phyloP scores from a whole-genome alignment of 177 flowering plant species.

The Vitis hybrid region DNA sequence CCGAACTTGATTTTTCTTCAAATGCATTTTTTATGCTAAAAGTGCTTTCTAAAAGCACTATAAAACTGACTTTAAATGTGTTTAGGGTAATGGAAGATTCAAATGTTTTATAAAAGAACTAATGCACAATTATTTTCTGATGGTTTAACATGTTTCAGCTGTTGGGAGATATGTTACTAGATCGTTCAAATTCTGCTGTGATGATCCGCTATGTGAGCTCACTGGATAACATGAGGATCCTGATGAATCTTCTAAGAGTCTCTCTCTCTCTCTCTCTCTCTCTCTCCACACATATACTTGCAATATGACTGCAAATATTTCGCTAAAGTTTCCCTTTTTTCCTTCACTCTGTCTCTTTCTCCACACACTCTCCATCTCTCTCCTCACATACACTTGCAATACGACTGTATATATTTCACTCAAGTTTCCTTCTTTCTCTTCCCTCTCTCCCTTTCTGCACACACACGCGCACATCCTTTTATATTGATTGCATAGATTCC shows the following conservation, averaged over 20 bases:
- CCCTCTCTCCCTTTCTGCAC: too few species aligned
- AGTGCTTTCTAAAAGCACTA: too few species aligned
- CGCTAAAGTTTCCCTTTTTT: too few species aligned
- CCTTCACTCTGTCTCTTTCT: too few species aligned
- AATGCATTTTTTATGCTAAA: too few species aligned
- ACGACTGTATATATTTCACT: too few species aligned
- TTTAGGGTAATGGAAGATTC: background rate
- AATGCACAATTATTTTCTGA: background rate
- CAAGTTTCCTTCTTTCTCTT: too few species aligned
- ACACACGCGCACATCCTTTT: too few species aligned
- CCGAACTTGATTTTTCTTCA: too few species aligned
- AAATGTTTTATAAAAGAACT: background rate
- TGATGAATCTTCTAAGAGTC: conserved; percentile 23
- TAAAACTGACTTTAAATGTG: background rate
- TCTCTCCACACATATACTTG: background rate
- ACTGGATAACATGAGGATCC: conserved; percentile 19
- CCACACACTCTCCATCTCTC: background rate
- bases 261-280: background rate
- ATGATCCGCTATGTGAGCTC: conserved; percentile 22
- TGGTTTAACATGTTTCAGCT: conserved; percentile 8
- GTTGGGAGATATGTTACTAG: conserved; percentile 15
- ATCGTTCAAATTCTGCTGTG: conserved; percentile 19
- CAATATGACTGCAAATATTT: too few species aligned
- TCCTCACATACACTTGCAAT: too few species aligned
- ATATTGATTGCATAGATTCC: too few species aligned